phyloP scores from a whole-genome alignment of 192 early-diverging fungal genomes.

The Podochytrium sp. region DNA sequence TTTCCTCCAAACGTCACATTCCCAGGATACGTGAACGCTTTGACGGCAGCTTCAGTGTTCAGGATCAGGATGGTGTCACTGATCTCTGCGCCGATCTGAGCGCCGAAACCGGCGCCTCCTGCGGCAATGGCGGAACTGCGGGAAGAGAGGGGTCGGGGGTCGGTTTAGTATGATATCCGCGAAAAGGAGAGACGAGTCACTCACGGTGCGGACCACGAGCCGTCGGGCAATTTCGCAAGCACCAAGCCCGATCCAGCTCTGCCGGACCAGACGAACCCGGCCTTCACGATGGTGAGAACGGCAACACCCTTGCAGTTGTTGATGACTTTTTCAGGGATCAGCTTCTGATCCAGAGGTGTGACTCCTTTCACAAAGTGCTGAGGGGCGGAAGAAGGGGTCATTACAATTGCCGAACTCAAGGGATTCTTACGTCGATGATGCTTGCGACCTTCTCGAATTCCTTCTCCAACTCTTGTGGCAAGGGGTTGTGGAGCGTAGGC shows the following conservation, averaged over 20 bases:
- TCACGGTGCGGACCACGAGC: slow-evolving; percentile 69
- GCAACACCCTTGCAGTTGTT: slow-evolving; percentile 83
- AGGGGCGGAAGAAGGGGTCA: not conserved
- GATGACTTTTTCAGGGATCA: slow-evolving; percentile 28
- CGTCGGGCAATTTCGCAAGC: slow-evolving; percentile 83
- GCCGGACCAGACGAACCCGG: slow-evolving; percentile 77
- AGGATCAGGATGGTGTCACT: slow-evolving; percentile 55
- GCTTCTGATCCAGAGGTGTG: slow-evolving; percentile 44
- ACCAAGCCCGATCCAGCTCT: slow-evolving; percentile 86
- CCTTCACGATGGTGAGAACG: slow-evolving; percentile 70
- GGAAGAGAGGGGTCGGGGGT: not conserved
- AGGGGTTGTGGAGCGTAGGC: slow-evolving; percentile 56
- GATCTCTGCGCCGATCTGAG: slow-evolving; percentile 52
- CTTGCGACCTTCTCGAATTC: slow-evolving; percentile 66
- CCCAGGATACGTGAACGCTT: slow-evolving; percentile 53
- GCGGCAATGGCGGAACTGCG: slow-evolving; percentile 39
- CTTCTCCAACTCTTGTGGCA: slow-evolving; percentile 63
- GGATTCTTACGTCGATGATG: slow-evolving; percentile 53
- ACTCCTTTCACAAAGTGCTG: slow-evolving; percentile 57
- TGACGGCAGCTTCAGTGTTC: slow-evolving; percentile 51
- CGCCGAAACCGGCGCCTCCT: slow-evolving; percentile 57
- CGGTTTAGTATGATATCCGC: not conserved
- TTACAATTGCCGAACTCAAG: not conserved
- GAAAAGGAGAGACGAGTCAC: not conserved
- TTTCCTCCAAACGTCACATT: slow-evolving; percentile 42